Evolutionary conservation across 2,329 filamentous ascomycete genomes (phyloP).

Genomic region (Alternaria atra): DNA sequence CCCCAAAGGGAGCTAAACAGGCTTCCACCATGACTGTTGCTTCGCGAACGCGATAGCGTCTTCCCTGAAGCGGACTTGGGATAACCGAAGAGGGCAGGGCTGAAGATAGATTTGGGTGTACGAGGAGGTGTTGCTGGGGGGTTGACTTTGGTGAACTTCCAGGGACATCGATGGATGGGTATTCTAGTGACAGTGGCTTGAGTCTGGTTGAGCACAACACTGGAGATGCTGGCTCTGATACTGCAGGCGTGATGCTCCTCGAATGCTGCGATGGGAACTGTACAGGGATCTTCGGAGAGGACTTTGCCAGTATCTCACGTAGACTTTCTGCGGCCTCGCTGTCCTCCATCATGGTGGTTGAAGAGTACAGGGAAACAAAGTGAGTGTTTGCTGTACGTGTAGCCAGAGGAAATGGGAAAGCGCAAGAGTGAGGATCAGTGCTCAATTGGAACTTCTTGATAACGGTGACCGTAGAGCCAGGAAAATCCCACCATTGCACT

Average conservation of each 20-base stretch:
- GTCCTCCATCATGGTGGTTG: not conserved
- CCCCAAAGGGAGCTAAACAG: not conserved
- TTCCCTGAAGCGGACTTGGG: not conserved
- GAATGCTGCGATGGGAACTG: not conserved
- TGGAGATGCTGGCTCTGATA: not conserved
- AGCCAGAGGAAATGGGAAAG: not conserved
- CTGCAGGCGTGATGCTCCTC: not conserved
- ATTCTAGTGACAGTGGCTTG: not conserved
- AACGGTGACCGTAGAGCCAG: not conserved
- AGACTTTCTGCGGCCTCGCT: not conserved
- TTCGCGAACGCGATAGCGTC: not conserved
- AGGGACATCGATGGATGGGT: not conserved
- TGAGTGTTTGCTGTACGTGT: not conserved
- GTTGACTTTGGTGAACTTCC: not conserved
- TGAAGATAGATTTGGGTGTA: not conserved
- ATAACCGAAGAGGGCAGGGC: accelerated
- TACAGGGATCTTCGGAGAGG: not conserved
- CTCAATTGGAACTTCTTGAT: not conserved
- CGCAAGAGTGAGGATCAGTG: not conserved
- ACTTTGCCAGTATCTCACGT: not conserved
- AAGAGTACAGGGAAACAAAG: not conserved
- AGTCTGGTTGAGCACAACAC: not conserved
- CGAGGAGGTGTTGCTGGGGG: not conserved
- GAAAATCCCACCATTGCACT: not conserved
- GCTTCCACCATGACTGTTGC: not conserved